phyloP scores from a whole-genome alignment of 2,329 filamentous ascomycete species.

The Fusarium sterilihyphosum region DNA sequence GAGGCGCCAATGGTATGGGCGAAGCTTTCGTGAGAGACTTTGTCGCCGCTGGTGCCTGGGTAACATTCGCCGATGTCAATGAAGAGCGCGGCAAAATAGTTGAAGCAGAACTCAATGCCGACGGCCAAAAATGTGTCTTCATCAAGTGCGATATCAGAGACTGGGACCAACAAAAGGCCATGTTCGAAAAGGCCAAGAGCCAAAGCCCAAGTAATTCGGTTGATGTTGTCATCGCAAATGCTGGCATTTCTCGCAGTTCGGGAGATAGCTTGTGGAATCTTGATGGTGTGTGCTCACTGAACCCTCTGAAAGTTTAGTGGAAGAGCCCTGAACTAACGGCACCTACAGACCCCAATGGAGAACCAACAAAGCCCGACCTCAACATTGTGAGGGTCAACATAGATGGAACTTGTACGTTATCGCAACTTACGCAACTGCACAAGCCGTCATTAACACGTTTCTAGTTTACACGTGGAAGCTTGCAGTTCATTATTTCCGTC shows the following conservation, averaged over 20 bases:
- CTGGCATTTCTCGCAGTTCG: slow-evolving; percentile 51
- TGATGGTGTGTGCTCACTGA: slow-evolving; percentile 43
- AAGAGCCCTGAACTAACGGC: background rate
- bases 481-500: slow-evolving; percentile 57
- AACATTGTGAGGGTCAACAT: slow-evolving; percentile 55
- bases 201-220: slow-evolving; percentile 52
- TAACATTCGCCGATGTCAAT: slow-evolving; percentile 54
- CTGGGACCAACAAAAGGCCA: slow-evolving; percentile 54
- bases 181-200: slow-evolving; percentile 53
- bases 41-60: slow-evolving; percentile 50
- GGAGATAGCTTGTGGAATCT: slow-evolving; percentile 52
- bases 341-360: slow-evolving; percentile 16
- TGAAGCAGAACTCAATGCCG: slow-evolving; percentile 47
- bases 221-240: slow-evolving; percentile 60
- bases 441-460: too few relatives aligned
- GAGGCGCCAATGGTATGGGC: slow-evolving; percentile 57
- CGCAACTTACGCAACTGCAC: fast-evolving
- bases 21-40: slow-evolving; percentile 50
- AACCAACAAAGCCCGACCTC: slow-evolving; percentile 51
- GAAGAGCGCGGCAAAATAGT: slow-evolving; percentile 45
- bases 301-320: background rate
- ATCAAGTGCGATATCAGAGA: slow-evolving; percentile 54
- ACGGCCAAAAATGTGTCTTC: slow-evolving; percentile 43
- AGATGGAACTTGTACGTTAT: slow-evolving; percentile 44
- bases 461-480: slow-evolving; percentile 57